phyloP scores from a whole-genome alignment of 345 rosid genomes.

The Laguncularia racemosa region DNA sequence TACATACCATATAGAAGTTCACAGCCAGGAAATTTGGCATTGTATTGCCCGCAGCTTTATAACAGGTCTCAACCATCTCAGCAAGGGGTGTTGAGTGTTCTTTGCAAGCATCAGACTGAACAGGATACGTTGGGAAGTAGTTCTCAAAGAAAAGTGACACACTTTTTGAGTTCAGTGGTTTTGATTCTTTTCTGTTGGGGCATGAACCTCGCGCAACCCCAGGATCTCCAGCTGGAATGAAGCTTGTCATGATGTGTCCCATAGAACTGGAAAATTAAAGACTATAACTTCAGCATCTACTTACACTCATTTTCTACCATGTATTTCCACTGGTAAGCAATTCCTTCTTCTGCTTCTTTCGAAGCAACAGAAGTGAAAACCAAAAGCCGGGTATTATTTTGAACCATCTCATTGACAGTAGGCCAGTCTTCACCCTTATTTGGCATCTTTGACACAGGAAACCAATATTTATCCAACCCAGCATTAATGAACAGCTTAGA shows the following conservation, averaged over 20 bases:
- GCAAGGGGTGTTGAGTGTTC: constrained; percentile 78
- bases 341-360: constrained; percentile 93
- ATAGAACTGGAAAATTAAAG: neutral
- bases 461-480: constrained; percentile 80
- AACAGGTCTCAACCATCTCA: constrained; percentile 87
- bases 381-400: constrained; percentile 66
- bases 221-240: constrained; percentile 87
- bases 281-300: constrained; percentile 10
- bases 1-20: constrained; percentile 87
- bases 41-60: constrained; percentile 65
- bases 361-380: constrained; percentile 91
- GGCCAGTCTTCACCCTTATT: constrained; percentile 95
- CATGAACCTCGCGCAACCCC: constrained; percentile 85
- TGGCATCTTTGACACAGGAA: constrained; percentile 90
- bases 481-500: constrained; percentile 59
- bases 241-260: no score
- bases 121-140: constrained; percentile 84
- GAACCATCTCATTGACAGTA: constrained; percentile 83
- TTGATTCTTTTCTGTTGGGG: constrained; percentile 81
- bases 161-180: constrained; percentile 55
- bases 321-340: constrained; percentile 97
- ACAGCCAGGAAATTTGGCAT: constrained; percentile 94
- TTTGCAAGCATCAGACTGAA: constrained; percentile 82
- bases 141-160: constrained; percentile 81
- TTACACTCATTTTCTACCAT: constrained; percentile 81